phyloP scores from a whole-genome alignment of 441 rosid genomes.

The Croton laevigatus region DNA sequence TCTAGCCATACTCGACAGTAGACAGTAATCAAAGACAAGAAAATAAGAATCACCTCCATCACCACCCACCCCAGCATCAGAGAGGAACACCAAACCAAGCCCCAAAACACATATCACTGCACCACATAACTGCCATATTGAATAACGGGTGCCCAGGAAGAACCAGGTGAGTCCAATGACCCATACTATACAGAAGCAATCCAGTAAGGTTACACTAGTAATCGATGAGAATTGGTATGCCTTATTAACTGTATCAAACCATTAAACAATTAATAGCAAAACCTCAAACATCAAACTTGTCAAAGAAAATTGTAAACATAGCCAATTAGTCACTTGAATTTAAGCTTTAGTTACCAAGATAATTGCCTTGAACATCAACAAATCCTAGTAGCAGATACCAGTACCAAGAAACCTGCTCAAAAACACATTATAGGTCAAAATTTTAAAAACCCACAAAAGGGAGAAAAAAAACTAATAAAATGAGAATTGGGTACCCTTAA shows the following conservation, averaged over 20 bases:
- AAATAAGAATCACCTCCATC: slow-evolving; percentile 41
- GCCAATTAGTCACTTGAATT: neutral
- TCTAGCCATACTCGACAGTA: no score
- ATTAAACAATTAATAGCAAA: neutral
- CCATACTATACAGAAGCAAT: slow-evolving; percentile 57
- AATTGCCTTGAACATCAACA: slow-evolving; percentile 61
- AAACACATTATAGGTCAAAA: neutral
- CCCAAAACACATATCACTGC: slow-evolving; percentile 49
- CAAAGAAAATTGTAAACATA: neutral
- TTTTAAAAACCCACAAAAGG: neutral
- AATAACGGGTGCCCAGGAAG: slow-evolving; percentile 51
- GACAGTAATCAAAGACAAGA: neutral
- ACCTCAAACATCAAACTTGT: no score
- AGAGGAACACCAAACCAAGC: slow-evolving; percentile 56
- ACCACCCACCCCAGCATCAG: slow-evolving; percentile 58
- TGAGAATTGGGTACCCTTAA: slow-evolving; percentile 27
- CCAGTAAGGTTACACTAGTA: slow-evolving; percentile 62
- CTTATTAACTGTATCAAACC: slow-evolving; percentile 42
- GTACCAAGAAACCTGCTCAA: slow-evolving; percentile 62
- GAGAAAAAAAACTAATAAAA: neutral
- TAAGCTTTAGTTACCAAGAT: slow-evolving; percentile 38
- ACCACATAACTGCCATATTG: slow-evolving; percentile 54
- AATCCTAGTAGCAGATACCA: slow-evolving; percentile 62
- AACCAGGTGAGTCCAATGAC: slow-evolving; percentile 54
- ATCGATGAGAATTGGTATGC: slow-evolving; percentile 68